Conservation (phyloP, 257 asterid species). For the Buddleja alternifolia region DNA sequence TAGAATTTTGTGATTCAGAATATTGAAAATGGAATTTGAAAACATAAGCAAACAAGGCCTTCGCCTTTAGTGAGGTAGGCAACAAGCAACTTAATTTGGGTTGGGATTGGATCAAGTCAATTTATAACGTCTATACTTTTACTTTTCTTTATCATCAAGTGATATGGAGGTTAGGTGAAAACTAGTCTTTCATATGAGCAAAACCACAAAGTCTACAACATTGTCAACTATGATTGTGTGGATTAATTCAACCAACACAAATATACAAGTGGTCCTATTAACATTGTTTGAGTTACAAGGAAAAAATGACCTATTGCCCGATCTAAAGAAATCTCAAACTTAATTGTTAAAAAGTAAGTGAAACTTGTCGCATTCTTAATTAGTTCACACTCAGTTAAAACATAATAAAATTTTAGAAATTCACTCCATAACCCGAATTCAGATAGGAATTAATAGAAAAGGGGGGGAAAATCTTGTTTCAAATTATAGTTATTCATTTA, state of each 20-base stretch:
- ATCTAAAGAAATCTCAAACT: too few species aligned
- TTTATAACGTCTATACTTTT: conserved; percentile 31
- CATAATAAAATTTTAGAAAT: too few species aligned
- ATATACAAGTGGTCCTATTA: too few species aligned
- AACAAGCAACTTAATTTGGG: neutral
- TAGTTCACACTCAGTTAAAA: neutral
- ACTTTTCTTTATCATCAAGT: conserved; percentile 34
- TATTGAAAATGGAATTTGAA: too few species aligned
- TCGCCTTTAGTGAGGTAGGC: neutral
- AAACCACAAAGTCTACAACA: neutral
- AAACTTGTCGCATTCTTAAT: conserved; percentile 13
- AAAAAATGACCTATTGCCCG: too few species aligned
- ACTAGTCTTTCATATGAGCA: conserved; percentile 21
- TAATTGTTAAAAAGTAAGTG: conserved; percentile 14
- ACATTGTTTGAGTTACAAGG: too few species aligned
- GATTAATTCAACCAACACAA: neutral
- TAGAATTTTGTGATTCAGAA: too few species aligned
- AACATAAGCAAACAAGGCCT: too few species aligned
- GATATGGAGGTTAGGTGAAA: conserved; percentile 39
- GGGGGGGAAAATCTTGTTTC: too few species aligned
- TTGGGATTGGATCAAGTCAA: conserved; percentile 44
- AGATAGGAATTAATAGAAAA: too few species aligned
- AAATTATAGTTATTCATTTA: too few species aligned
- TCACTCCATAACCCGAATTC: too few species aligned
- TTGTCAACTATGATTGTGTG: conserved; percentile 31